Percentiles rank a stretch among this genome's conserved stretches.
Conservation (phyloP, 495 filamentous ascomycete species). For the Aspergillus campestris region DNA sequence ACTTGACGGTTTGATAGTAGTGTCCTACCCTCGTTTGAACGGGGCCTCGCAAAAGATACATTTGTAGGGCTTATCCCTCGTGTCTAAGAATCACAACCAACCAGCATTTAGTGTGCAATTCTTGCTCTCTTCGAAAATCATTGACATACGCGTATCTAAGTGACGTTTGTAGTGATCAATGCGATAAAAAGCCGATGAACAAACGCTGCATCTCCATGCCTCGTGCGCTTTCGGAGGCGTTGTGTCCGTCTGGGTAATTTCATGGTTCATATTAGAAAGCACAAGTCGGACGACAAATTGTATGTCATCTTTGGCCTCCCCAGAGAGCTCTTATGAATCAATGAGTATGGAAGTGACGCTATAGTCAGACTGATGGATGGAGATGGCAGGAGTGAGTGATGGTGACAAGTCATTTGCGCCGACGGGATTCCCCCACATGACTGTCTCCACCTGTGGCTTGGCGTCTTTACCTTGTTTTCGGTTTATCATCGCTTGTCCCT, state of each 20-base stretch:
- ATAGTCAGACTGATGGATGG: background rate
- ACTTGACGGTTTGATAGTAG: background rate
- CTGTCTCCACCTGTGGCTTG: too few relatives aligned
- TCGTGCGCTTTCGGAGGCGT: background rate
- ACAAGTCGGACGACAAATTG: background rate
- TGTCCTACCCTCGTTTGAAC: slow-evolving; percentile 28
- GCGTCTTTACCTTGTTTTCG: too few relatives aligned
- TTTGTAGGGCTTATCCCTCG: slow-evolving; percentile 9
- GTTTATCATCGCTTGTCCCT: too few relatives aligned
- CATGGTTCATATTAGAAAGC: background rate
- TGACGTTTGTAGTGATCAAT: slow-evolving; percentile 28
- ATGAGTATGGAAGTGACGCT: too few relatives aligned
- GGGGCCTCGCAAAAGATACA: slow-evolving; percentile 24
- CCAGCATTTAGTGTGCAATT: too few relatives aligned
- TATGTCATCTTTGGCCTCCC: too few relatives aligned
- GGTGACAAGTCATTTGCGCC: background rate
- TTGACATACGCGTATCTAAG: slow-evolving; percentile 19
- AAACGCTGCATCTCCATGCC: slow-evolving; percentile 22
- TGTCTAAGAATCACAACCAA: slow-evolving; percentile 9
- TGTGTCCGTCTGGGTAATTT: background rate
- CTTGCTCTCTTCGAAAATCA: too few relatives aligned
- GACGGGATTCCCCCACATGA: slow-evolving; percentile 11
- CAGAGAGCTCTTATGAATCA: too few relatives aligned
- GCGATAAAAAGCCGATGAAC: slow-evolving; percentile 21
- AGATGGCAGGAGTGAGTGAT: background rate